phyloP scores from a whole-genome alignment of 176 grass and related monocot species.

The Tuctoria greenei region DNA sequence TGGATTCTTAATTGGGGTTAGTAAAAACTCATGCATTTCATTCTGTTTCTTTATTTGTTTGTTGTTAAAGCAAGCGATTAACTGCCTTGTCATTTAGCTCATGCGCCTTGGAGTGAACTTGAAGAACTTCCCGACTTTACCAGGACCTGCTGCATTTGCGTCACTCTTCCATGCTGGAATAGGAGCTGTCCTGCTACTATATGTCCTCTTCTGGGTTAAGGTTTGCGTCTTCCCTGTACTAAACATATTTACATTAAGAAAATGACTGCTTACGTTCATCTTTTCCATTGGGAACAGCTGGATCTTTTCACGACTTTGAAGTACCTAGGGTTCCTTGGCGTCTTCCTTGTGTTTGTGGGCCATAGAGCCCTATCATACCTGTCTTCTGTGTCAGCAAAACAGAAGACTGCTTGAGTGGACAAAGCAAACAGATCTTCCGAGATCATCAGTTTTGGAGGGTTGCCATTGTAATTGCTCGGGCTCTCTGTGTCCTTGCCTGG shows the following conservation, averaged over 20 bases:
- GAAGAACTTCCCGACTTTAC: constrained; percentile 72
- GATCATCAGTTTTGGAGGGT: constrained; percentile 28
- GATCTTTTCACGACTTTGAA: constrained; percentile 97
- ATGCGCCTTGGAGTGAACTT: constrained; percentile 71
- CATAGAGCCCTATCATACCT: constrained; percentile 75
- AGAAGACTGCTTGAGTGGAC: constrained; percentile 74
- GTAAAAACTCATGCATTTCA: background rate
- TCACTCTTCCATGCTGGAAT: constrained; percentile 81
- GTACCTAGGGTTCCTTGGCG: constrained; percentile 57
- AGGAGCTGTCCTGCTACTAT: constrained; percentile 78
- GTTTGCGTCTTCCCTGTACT: constrained; percentile 36
- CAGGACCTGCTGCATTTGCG: constrained; percentile 62
- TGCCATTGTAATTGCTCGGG: background rate
- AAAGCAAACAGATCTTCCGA: background rate
- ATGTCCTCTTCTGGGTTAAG: constrained; percentile 95
- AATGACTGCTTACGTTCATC: background rate
- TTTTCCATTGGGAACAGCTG: constrained; percentile 55
- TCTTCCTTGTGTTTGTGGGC: constrained; percentile 74
- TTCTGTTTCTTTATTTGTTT: constrained; percentile 14
- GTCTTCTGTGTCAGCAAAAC: constrained; percentile 56
- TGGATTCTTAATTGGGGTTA: constrained; percentile 85
- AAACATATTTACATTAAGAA: background rate
- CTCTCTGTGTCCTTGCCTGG: constrained; percentile 23
- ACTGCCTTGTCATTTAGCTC: constrained; percentile 52
- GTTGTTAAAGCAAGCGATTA: background rate